Evolutionary conservation across 805 yeast genomes (phyloP).

Genomic region (Vanderwaltozyma tropicalis): DNA sequence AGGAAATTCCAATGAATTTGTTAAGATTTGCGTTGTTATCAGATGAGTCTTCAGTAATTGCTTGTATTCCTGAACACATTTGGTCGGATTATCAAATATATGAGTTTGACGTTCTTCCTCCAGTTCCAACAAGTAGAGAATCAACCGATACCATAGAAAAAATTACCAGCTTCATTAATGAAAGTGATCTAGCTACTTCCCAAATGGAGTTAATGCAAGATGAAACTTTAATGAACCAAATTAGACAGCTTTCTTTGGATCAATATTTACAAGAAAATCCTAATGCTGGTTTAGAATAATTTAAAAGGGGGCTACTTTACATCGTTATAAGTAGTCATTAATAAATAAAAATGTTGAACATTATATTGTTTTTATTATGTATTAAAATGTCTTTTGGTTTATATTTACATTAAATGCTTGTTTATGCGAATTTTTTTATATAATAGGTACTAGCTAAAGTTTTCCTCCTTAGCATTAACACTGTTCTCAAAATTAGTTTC

Average conservation of each 20-base stretch:
- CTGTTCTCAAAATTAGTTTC: too few species aligned
- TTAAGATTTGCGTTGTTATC: conserved; percentile 60
- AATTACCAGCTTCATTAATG: conserved; percentile 28
- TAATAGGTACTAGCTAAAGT: too few species aligned
- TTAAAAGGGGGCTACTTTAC: too few species aligned
- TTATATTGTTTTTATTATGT: too few species aligned
- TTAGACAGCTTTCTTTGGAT: conserved; percentile 25
- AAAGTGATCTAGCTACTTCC: conserved; percentile 18
- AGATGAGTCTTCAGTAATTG: conserved; percentile 63
- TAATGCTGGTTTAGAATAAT: conserved; percentile 1
- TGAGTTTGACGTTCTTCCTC: conserved; percentile 70
- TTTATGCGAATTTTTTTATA: too few species aligned
- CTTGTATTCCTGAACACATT: conserved; percentile 48
- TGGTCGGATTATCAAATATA: conserved; percentile 54
- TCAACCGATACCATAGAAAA: conserved; percentile 29
- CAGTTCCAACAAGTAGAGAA: conserved; percentile 31
- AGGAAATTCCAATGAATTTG: conserved; percentile 45
- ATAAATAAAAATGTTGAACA: too few species aligned
- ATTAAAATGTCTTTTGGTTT: too few species aligned
- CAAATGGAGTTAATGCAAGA: conserved; percentile 26
- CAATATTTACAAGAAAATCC: conserved; percentile 23
- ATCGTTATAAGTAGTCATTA: too few species aligned
- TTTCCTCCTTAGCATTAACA: too few species aligned
- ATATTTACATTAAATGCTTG: too few species aligned
- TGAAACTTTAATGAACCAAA: conserved; percentile 22